Conservation (phyloP, 148 eudicot species). For the Drosera capensis region DNA sequence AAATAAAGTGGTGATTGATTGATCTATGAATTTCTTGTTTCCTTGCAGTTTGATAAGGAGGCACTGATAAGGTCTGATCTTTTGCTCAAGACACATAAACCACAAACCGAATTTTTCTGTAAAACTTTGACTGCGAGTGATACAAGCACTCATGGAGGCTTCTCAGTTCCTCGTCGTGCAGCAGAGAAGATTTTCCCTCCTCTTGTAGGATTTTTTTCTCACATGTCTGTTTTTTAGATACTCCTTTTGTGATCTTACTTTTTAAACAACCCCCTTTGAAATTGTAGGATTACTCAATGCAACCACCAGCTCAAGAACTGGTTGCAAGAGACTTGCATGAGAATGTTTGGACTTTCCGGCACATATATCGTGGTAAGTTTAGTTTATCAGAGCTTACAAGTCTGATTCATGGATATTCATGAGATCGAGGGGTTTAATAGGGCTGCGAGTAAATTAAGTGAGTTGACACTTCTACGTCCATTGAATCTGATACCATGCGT, state of each 20-base stretch:
- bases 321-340: slow-evolving; percentile 90
- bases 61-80: slow-evolving; percentile 81
- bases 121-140: slow-evolving; percentile 97
- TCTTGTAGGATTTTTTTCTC: slow-evolving; percentile 84
- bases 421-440: neutral
- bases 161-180: slow-evolving; percentile 94
- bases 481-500: neutral
- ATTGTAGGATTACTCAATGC: slow-evolving; percentile 66
- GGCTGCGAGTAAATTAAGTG: neutral
- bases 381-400: neutral
- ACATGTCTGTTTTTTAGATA: neutral
- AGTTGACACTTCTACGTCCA: neutral
- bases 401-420: neutral
- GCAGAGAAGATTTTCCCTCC: slow-evolving; percentile 92
- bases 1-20: neutral
- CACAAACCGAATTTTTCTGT: slow-evolving; percentile 86
- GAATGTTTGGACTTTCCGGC: slow-evolving; percentile 83
- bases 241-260: neutral
- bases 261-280: neutral
- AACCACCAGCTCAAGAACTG: slow-evolving; percentile 97
- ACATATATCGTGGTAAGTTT: slow-evolving; percentile 79
- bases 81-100: slow-evolving; percentile 66
- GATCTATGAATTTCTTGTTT: slow-evolving; percentile 1
- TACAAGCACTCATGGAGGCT: slow-evolving; percentile 98
- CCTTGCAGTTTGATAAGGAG: slow-evolving; percentile 81